A percentile compares a stretch with the other conserved stretches of the same genome.
These are phyloP conservation scores for Agastache rugosa DNA, from an alignment of 257 asterid species.

Conservation along the genomic window DNA sequence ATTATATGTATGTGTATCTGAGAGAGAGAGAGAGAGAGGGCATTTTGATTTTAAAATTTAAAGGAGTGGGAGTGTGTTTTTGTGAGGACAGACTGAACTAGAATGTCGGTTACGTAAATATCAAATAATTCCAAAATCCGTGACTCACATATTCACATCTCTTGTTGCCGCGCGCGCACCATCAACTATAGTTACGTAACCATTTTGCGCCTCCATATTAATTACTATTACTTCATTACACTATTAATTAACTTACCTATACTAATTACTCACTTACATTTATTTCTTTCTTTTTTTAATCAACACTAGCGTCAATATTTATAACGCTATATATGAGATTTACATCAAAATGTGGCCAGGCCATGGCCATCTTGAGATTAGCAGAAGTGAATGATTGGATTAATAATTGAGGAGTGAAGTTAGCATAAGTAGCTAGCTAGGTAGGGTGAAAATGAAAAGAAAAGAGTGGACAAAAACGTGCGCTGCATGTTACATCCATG, in stretches of 20 bases:
- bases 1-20: no score
- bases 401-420: not conserved
- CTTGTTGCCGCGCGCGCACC: no score
- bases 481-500: conserved; percentile 28
- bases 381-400: not conserved
- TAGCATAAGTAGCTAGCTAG: no score
- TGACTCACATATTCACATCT: not conserved
- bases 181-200: no score
- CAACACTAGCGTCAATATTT: not conserved
- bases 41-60: no score
- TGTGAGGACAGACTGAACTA: conserved; percentile 21
- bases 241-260: not conserved
- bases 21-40: no score
- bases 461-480: not conserved
- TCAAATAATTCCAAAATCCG: conserved; percentile 14
- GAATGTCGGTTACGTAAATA: conserved; percentile 37
- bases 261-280: not conserved
- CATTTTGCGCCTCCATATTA: conserved; percentile 9
- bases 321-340: not conserved
- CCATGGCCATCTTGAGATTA: no score
- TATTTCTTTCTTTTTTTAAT: no score
- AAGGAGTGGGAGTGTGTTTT: not conserved
- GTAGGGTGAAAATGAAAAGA: no score
- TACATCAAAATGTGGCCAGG: not conserved
- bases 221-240: no score